These are phyloP conservation scores for Collybia sordida DNA, from an alignment of 768 basidiomycete genomes.

Conservation along the genomic window DNA sequence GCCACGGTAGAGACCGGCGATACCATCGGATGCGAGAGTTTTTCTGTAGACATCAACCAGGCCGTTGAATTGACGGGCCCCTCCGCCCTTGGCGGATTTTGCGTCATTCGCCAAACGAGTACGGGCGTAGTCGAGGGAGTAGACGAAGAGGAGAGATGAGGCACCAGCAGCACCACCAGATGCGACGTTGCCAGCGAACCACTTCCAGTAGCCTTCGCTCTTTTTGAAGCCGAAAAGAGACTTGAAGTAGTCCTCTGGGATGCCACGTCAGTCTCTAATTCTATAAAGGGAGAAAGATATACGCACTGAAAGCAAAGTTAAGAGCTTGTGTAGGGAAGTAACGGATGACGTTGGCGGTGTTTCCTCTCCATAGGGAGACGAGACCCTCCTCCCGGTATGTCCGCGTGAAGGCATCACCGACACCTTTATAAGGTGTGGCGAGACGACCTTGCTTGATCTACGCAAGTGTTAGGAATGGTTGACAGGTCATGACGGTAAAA, in stretches of 20 bases:
- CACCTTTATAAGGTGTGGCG: constrained; percentile 93
- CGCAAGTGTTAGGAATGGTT: constrained; percentile 31
- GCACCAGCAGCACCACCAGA: constrained; percentile 99
- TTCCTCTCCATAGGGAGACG: constrained; percentile 96
- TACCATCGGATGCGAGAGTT: constrained; percentile 96
- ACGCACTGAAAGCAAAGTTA: constrained; percentile 99
- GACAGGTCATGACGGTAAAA: constrained; percentile 6
- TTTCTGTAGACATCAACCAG: constrained; percentile 96
- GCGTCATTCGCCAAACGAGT: constrained; percentile 98
- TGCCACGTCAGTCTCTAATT: constrained; percentile 7
- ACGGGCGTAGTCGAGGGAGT: constrained; percentile 99
- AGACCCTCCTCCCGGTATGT: constrained; percentile 96
- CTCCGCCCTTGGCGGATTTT: constrained; percentile 92
- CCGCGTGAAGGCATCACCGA: constrained; percentile 86
- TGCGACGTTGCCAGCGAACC: constrained; percentile 97
- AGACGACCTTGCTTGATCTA: constrained; percentile 99
- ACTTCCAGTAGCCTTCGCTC: constrained; percentile 95
- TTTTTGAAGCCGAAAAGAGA: constrained; percentile 99
- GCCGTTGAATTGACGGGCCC: constrained; percentile 97
- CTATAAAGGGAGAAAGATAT: neutral
- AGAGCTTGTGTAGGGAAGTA: constrained; percentile 99
- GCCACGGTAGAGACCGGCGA: constrained; percentile 99
- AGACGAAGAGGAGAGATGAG: constrained; percentile 97
- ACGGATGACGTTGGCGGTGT: constrained; percentile 99
- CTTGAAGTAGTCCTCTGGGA: constrained; percentile 95